phyloP scores from a whole-genome alignment of 805 yeast genomes.

The Candida nemodendra region DNA sequence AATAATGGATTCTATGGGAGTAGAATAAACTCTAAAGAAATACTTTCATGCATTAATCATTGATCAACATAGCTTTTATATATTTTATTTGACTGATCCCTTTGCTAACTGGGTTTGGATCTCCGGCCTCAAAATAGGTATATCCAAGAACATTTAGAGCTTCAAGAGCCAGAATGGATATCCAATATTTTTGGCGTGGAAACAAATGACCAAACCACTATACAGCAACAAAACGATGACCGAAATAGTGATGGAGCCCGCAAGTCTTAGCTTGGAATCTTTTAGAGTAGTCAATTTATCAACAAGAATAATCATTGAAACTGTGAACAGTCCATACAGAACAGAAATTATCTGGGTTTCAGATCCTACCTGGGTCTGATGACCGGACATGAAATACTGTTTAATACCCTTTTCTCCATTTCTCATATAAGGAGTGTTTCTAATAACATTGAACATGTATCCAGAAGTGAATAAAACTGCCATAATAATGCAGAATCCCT shows the following conservation, averaged over 20 bases:
- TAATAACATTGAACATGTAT: constrained; percentile 88
- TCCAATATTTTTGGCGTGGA: constrained; percentile 65
- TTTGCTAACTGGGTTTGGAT: no score
- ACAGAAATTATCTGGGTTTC: constrained; percentile 87
- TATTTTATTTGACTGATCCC: no score
- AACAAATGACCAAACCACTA: constrained; percentile 64
- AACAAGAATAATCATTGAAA: constrained; percentile 56
- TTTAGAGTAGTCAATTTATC: constrained; percentile 52
- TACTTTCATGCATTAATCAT: no score
- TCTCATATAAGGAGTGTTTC: constrained; percentile 65
- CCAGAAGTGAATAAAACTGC: constrained; percentile 79
- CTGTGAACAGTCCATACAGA: constrained; percentile 66
- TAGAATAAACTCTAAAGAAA: constrained; percentile 1
- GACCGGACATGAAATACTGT: constrained; percentile 51
- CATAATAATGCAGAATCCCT: constrained; percentile 56
- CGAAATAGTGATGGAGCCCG: constrained; percentile 46
- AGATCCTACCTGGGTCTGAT: constrained; percentile 75
- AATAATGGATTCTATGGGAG: constrained; percentile 21
- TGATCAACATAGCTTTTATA: no score
- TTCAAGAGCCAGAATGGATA: constrained; percentile 67
- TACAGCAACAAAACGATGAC: constrained; percentile 52
- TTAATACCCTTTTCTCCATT: constrained; percentile 38
- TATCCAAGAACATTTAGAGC: no score
- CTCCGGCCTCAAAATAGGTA: no score
- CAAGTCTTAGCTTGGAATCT: constrained; percentile 45